Conservation (phyloP, 1,139 yeast genomes). For the Hansenula sp. region DNA sequence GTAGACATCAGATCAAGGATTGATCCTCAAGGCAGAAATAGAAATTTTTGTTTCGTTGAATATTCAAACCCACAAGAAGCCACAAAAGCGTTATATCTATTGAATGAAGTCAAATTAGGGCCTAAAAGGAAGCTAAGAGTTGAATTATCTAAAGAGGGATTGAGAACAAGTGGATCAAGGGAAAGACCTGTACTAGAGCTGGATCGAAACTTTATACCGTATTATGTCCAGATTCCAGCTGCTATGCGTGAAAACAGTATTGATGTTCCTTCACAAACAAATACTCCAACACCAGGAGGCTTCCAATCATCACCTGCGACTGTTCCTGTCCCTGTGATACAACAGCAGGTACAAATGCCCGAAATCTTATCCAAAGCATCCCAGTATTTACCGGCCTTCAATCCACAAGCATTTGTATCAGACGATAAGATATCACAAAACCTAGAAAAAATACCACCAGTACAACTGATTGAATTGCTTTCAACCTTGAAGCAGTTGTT, state of each 20-base stretch:
- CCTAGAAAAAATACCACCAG: constrained; percentile 61
- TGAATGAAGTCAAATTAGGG: constrained; percentile 42
- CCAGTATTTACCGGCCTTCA: constrained; percentile 45
- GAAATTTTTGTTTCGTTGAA: constrained; percentile 64
- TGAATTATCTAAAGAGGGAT: constrained; percentile 61
- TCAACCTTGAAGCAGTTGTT: constrained; percentile 56
- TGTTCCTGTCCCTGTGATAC: constrained; percentile 3
- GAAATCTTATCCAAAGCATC: constrained; percentile 46
- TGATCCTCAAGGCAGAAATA: constrained; percentile 60
- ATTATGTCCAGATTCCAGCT: constrained; percentile 50
- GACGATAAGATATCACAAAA: constrained; percentile 42
- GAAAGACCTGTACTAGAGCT: constrained; percentile 40
- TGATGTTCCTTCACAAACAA: constrained; percentile 1
- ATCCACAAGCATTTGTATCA: constrained; percentile 37
- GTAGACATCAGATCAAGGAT: constrained; percentile 61
- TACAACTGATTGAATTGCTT: constrained; percentile 61
- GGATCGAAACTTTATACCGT: constrained; percentile 44
- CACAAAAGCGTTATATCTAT: constrained; percentile 38
- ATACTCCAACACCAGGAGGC: neutral
- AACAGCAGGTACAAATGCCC: constrained; percentile 32
- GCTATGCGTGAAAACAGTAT: constrained; percentile 33
- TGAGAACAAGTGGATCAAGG: constrained; percentile 35
- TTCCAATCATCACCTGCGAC: constrained; percentile 2
- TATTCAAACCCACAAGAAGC: constrained; percentile 51
- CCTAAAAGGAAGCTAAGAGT: constrained; percentile 46